Percentiles rank a stretch among this genome's conserved stretches.
phyloP scores from a whole-genome alignment of 1,284 basidiomycete species.

The Flammula alnicola region DNA sequence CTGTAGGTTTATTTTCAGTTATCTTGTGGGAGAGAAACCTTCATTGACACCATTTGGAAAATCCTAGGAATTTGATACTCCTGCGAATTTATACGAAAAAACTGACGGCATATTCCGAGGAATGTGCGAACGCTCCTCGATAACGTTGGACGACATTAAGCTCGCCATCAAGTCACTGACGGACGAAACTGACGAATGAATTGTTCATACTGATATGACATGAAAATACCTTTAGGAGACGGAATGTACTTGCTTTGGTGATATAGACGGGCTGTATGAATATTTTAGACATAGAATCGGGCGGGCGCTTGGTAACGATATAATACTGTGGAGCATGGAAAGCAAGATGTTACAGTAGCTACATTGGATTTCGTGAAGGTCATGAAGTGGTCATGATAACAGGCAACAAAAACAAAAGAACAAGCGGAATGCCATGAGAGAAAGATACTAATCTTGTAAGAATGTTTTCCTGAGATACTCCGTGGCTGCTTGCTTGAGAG shows the following conservation, averaged over 20 bases:
- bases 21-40: too few species aligned
- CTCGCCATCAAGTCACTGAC: slow-evolving; percentile 37
- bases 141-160: slow-evolving; percentile 69
- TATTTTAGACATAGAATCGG: neutral
- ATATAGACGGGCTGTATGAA: neutral
- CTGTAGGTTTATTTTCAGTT: slow-evolving; percentile 37
- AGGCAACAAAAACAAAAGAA: neutral
- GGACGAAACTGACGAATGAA: slow-evolving; percentile 50
- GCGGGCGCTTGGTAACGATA: too few species aligned
- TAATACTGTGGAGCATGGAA: too few species aligned
- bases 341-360: neutral
- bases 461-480: slow-evolving; percentile 54
- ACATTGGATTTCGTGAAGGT: neutral
- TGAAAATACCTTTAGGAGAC: neutral
- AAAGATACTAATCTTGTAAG: slow-evolving; percentile 33
- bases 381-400: neutral
- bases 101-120: slow-evolving; percentile 68
- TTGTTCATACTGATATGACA: slow-evolving; percentile 69
- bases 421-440: neutral
- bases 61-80: slow-evolving; percentile 68
- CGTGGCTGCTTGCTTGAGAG: slow-evolving; percentile 65
- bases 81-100: slow-evolving; percentile 62
- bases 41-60: too few species aligned
- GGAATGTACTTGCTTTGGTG: neutral
- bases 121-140: slow-evolving; percentile 76